These are phyloP conservation scores for Rostrohypoxylon terebratum DNA, from an alignment of 495 filamentous ascomycete genomes.

Conservation along the genomic window DNA sequence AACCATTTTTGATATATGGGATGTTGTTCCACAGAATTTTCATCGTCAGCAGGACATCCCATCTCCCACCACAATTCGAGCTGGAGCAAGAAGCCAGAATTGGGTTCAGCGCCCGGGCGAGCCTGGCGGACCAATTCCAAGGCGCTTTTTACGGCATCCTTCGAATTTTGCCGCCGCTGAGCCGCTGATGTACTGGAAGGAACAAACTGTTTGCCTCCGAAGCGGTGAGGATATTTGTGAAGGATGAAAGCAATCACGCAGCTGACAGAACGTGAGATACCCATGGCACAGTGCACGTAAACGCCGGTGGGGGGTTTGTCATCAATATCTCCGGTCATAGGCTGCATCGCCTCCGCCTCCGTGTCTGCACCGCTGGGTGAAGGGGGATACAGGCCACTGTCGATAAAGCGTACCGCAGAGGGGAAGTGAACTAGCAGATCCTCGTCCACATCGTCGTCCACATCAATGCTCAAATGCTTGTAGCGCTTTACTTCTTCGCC, in stretches of 20 bases:
- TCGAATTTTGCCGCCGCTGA: slow-evolving; percentile 42
- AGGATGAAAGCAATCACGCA: slow-evolving; percentile 88
- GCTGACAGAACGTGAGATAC: slow-evolving; percentile 90
- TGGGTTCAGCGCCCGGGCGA: slow-evolving; percentile 83
- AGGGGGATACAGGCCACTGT: slow-evolving; percentile 68
- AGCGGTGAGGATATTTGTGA: slow-evolving; percentile 66
- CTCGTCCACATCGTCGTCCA: slow-evolving; percentile 89
- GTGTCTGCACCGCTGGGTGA: slow-evolving; percentile 38
- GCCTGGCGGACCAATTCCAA: slow-evolving; percentile 68
- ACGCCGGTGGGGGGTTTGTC: slow-evolving; percentile 49
- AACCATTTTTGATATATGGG: slow-evolving; percentile 90
- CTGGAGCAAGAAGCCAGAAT: slow-evolving; percentile 88
- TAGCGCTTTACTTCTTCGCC: slow-evolving; percentile 62
- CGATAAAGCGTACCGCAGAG: slow-evolving; percentile 81
- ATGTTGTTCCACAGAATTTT: slow-evolving; percentile 66
- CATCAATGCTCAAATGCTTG: slow-evolving; percentile 79
- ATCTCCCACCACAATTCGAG: slow-evolving; percentile 87
- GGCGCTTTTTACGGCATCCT: slow-evolving; percentile 53
- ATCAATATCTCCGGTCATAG: slow-evolving; percentile 12
- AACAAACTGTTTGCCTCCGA: slow-evolving; percentile 42
- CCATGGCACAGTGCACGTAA: slow-evolving; percentile 84
- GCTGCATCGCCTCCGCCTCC: background rate
- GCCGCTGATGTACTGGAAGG: slow-evolving; percentile 41
- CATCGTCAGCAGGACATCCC: slow-evolving; percentile 73
- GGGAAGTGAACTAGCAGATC: slow-evolving; percentile 86